Evolutionary conservation across 805 yeast genomes (phyloP), one percentile per base, ranked within the genome.

Genomic region (Lachancea meyersii): DNA sequence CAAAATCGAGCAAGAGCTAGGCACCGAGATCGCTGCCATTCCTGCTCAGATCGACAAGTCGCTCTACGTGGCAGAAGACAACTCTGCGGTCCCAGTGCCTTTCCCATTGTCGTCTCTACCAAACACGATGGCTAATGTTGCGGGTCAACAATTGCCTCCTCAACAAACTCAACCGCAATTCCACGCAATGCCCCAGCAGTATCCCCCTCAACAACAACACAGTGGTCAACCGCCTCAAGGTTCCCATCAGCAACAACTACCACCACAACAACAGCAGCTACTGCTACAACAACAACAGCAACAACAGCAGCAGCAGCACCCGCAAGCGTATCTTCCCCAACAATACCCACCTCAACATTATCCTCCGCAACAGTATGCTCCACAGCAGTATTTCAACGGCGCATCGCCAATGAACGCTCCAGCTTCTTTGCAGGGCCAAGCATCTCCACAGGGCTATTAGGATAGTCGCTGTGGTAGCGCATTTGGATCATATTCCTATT

Each of bases 21-120:
- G 97, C 27, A 91, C 97, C 16, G 97, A 93, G 62, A 93, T 93
- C 65, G 86, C 86, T 61, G 96, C 97, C 47, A 93, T 93, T 53
- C 98, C 98, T 30, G 81, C 87, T n/a, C 77, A 79, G 40, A 93
- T 93, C 57, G 97, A 93, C 68, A 82, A 79, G 65, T 74, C 82
- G 11, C 73, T 93, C 53, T 93, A 93, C 60, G 97, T 89, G 41
- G 91, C 89, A 35, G 84, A 82, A 44, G 81, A 86, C 60, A 49
- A 76, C 40, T 77, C 76, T 17, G 71, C 79, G 17, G 84, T 88
- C 45, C 97, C 97, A 56, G 79, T 80, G 61, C 96, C 96, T n/a
- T 83, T 86, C 73, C 85, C 85, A 55, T 75, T 84, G 46, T 83
- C 83, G 48, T 69, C 71, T 36, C 63, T 75, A 53, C 80, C 80